Base-by-base conservation (phyloP, 1,139 yeast genomes). In the Yamadazyma pseudoaaseri region DNA sequence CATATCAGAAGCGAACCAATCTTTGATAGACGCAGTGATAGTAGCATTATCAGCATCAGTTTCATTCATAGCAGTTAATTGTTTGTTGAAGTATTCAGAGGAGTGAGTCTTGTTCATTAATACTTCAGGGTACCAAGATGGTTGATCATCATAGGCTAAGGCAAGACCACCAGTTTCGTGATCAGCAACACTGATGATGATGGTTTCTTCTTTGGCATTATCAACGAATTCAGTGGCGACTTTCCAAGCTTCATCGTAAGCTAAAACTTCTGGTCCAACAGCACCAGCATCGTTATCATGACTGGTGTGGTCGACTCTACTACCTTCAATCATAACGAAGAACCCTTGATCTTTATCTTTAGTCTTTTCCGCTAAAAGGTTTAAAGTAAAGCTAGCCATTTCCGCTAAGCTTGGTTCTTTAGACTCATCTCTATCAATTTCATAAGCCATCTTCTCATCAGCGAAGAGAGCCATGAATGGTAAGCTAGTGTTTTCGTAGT, bases 261-360 rank as follows among this genome's bases (percentile, higher is more conserved):
- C 72, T 49, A 66, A 58, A 7, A 62, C 65, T 51, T 66, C 73
- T 40, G 68, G 49, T 3, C 62, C 68, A 27, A 44, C 46, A 27
- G 52, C 47, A 14, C 49, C 51, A 8, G 96, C 87, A 54, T 87
- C 96, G 51, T 87, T 86, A 47, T 73, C 78, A 56, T 87, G 96
- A 21, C 95, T 95, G 3, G 95, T 94, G 55, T 86, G 96, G 58
- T 87, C 96, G 47, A 87, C 86, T 58, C 95, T 72, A 10, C 94
- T 83, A 14, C 95, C 95, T 64, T 87, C 96, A 39, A 87, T 76
- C 59, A 87, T 55, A 33, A 87, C 54, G 62, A 87, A 86, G 58
- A 87, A 86, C 0, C 96, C 96, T 45, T 82, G 60, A 12, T 85
- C 90, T 1, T 81, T 69, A 42, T 84, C 73, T 42, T 70, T 60